Evolutionary conservation across 2,329 filamentous ascomycete species (phyloP).

Genomic region (Aureobasidium melanogenum): DNA sequence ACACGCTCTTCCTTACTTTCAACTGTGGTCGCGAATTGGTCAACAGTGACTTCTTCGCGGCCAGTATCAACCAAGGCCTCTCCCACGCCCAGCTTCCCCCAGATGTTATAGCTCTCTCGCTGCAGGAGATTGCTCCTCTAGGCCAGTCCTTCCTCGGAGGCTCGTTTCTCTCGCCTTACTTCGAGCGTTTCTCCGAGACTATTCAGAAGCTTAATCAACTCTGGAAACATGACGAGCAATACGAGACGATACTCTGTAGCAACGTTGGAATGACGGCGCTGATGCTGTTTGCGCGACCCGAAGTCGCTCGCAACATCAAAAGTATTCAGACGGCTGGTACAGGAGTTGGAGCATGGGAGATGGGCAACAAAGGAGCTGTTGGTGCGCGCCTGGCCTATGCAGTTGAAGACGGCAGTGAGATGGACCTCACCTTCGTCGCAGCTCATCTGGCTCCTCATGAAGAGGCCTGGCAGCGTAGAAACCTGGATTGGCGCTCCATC

Average conservation of each 20-base stretch:
- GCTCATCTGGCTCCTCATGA: slow-evolving; percentile 89
- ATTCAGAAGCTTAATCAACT: slow-evolving; percentile 41
- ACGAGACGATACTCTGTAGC: slow-evolving; percentile 60
- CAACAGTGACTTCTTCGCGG: slow-evolving; percentile 59
- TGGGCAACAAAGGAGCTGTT: slow-evolving; percentile 94
- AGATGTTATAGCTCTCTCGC: slow-evolving; percentile 56
- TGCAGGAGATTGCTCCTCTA: slow-evolving; percentile 87
- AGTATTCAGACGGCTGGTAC: slow-evolving; percentile 70
- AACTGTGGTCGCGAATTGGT: slow-evolving; percentile 73
- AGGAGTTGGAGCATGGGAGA: slow-evolving; percentile 75
- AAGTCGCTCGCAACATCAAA: slow-evolving; percentile 48
- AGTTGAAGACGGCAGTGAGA: slow-evolving; percentile 36
- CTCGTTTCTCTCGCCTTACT: slow-evolving; percentile 67
- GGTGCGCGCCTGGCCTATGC: slow-evolving; percentile 62
- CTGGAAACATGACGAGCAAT: slow-evolving; percentile 48
- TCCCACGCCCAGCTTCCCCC: slow-evolving; percentile 47
- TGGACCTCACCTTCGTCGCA: slow-evolving; percentile 74
- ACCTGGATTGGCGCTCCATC: slow-evolving; percentile 81
- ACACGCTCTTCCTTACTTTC: slow-evolving; percentile 75
- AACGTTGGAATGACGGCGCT: slow-evolving; percentile 87
- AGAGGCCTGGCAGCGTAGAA: slow-evolving; percentile 62
- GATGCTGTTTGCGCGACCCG: slow-evolving; percentile 68
- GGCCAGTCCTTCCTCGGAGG: slow-evolving; percentile 78
- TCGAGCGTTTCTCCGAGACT: slow-evolving; percentile 60
- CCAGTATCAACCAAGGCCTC: slow-evolving; percentile 41